These are phyloP conservation scores for Vinca minor DNA, from an alignment of 257 asterid genomes.

Conservation along the genomic window DNA sequence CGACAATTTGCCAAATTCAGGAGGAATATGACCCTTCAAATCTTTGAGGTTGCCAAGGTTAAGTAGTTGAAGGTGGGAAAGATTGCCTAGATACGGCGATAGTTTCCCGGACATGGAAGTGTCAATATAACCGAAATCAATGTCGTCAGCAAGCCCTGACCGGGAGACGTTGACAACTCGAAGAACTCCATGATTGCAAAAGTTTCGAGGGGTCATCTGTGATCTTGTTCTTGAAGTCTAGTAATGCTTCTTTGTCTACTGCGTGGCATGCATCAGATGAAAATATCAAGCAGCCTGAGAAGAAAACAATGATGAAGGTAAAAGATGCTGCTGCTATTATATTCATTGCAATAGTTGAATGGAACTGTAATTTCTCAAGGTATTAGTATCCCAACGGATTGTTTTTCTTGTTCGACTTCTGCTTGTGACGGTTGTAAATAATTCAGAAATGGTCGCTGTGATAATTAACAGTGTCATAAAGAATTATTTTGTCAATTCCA, in stretches of 20 bases:
- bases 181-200: conserved; percentile 45
- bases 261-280: conserved; percentile 40
- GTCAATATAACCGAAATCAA: conserved; percentile 28
- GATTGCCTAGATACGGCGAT: conserved; percentile 52
- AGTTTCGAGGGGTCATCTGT: conserved; percentile 38
- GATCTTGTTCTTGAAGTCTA: conserved; percentile 45
- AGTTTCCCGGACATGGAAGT: conserved; percentile 43
- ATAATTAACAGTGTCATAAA: too few relatives aligned
- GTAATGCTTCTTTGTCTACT: conserved; percentile 39
- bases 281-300: conserved; percentile 8
- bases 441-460: too few relatives aligned
- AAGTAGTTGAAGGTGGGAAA: conserved; percentile 42
- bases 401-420: too few relatives aligned
- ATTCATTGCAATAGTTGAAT: too few relatives aligned
- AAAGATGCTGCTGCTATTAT: conserved; percentile 16
- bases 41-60: conserved; percentile 44
- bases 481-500: too few relatives aligned
- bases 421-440: too few relatives aligned
- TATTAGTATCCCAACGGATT: too few relatives aligned
- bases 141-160: conserved; percentile 32
- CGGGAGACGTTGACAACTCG: conserved; percentile 46
- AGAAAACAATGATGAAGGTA: conserved; percentile 14
- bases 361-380: too few relatives aligned
- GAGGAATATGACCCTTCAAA: conserved; percentile 41
- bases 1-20: conserved; percentile 39